phyloP scores from a whole-genome alignment of 2,329 filamentous ascomycete species.

The Colletotrichum ledebouriae region DNA sequence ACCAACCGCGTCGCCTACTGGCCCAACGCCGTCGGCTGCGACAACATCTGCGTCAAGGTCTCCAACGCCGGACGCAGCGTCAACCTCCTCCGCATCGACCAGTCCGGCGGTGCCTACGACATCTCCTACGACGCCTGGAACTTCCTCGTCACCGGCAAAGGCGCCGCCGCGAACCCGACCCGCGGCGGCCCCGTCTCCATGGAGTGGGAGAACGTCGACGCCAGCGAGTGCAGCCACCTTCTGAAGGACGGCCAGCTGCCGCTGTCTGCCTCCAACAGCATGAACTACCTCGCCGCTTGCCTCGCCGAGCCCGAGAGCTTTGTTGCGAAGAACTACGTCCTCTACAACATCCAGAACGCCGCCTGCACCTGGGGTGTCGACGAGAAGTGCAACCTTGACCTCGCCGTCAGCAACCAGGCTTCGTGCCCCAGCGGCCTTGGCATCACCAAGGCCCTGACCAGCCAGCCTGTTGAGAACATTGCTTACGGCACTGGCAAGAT shows the following conservation, averaged over 20 bases:
- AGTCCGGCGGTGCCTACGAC: slow-evolving; percentile 68
- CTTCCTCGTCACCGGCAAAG: slow-evolving; percentile 65
- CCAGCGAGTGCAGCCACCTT: slow-evolving; percentile 63
- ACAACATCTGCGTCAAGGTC: slow-evolving; percentile 69
- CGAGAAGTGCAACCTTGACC: slow-evolving; percentile 64
- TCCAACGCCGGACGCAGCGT: slow-evolving; percentile 62
- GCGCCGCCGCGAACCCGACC: slow-evolving; percentile 60
- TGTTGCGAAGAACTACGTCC: slow-evolving; percentile 65
- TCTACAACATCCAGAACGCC: slow-evolving; percentile 67
- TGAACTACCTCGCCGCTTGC: slow-evolving; percentile 66
- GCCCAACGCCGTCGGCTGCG: slow-evolving; percentile 66
- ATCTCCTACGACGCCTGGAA: slow-evolving; percentile 74
- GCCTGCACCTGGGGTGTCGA: slow-evolving; percentile 64
- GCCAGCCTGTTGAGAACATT: slow-evolving; percentile 63
- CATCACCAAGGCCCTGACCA: slow-evolving; percentile 47
- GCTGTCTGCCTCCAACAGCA: slow-evolving; percentile 68
- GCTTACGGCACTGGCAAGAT: slow-evolving; percentile 62
- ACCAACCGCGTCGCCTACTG: slow-evolving; percentile 74
- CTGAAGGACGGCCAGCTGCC: slow-evolving; percentile 65
- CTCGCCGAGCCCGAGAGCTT: slow-evolving; percentile 60
- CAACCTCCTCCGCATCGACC: slow-evolving; percentile 70
- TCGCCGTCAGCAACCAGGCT: slow-evolving; percentile 65
- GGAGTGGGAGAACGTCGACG: slow-evolving; percentile 62
- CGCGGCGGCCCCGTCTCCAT: slow-evolving; percentile 65
- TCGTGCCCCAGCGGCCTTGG: slow-evolving; percentile 62